Base-by-base conservation (phyloP, 2,329 filamentous ascomycete genomes). In the Fusarium redolens region DNA sequence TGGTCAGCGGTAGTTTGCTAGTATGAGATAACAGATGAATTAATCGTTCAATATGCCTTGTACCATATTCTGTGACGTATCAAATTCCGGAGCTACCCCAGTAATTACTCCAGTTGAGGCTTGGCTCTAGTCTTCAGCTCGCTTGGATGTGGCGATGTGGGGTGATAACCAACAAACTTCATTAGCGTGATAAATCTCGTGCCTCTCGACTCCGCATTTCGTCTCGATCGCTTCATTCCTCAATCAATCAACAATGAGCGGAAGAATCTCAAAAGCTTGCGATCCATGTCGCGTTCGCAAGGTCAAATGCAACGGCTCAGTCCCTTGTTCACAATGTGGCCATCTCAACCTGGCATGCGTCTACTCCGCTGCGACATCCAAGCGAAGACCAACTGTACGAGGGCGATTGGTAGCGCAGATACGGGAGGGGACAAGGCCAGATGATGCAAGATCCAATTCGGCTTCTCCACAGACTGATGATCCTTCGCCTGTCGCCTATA, bases 221-320 rank as follows among this genome's bases (percentile, higher is more conserved):
- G 4, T 38, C 56, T 38, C 20, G 37, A 45, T 33, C 30, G 25
- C 35, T 25, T 31, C 28, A 37, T 44, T 40, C 15, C 13, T 28
- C 14, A 22, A 55, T 20, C 20, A 31, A 40, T n/a, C 22, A 8
- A 30, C 15, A 40, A 73, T 73, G 71, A 57, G 18, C 40, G 38
- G 28, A 33, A 68, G 75, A 45, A 50, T 70, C 41, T 69, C 77
- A 44, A 77, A 77, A 48, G 82, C 82, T 61, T 83, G 82, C 71
- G 81, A 83, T 65, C 80, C 80, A 51, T 83, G 82, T 68, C 80
- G 82, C 41, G 72, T 83, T 57, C 79, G 82, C 56, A 83, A 83
- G 68, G 82, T 83, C 40, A 79, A 78, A 58, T 83, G 82, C 72
- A 82, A 79, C 51, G 79, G 71, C 11, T 47, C 48, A 7, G 51